Percentiles rank a stretch among this genome's conserved stretches.
Conservation (phyloP, 2,329 filamentous ascomycete genomes). For the Fulvia fulva region DNA sequence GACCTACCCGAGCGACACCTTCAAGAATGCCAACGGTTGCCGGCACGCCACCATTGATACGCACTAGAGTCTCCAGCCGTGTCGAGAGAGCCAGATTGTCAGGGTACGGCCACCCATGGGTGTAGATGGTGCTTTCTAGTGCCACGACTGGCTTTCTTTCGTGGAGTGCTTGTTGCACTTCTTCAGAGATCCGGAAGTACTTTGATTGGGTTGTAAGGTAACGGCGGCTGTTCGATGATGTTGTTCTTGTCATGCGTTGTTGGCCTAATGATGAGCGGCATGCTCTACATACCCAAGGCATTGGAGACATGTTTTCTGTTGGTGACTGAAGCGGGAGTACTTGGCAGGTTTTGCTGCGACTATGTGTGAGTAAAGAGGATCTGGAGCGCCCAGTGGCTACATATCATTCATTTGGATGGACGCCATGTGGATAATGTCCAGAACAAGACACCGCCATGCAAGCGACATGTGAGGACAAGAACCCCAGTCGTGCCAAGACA, state of each 20-base stretch:
- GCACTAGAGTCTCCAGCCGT: constrained; percentile 75
- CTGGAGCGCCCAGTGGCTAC: background rate
- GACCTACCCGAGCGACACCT: constrained; percentile 76
- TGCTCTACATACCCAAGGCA: constrained; percentile 19
- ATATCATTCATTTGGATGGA: background rate
- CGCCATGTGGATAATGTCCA: background rate
- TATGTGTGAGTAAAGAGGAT: background rate
- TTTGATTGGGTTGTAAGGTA: constrained; percentile 13
- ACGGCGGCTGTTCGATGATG: background rate
- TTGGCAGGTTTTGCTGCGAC: background rate
- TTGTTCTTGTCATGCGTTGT: background rate
- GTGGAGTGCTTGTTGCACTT: constrained; percentile 72
- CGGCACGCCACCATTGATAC: constrained; percentile 75
- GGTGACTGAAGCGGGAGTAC: background rate
- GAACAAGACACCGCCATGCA: background rate
- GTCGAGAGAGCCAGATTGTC: constrained; percentile 72
- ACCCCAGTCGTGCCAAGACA: background rate
- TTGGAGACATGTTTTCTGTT: background rate
- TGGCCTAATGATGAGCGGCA: constrained; percentile 9
- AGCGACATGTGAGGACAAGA: background rate
- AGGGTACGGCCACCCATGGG: constrained; percentile 73
- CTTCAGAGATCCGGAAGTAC: constrained; percentile 68
- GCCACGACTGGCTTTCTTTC: constrained; percentile 80
- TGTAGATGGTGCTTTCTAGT: constrained; percentile 94
- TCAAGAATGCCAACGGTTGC: constrained; percentile 87